Percentiles rank a stretch among this genome's conserved stretches.
Conservation (phyloP, 257 asterid genomes). For the Euphrasia confusa region DNA sequence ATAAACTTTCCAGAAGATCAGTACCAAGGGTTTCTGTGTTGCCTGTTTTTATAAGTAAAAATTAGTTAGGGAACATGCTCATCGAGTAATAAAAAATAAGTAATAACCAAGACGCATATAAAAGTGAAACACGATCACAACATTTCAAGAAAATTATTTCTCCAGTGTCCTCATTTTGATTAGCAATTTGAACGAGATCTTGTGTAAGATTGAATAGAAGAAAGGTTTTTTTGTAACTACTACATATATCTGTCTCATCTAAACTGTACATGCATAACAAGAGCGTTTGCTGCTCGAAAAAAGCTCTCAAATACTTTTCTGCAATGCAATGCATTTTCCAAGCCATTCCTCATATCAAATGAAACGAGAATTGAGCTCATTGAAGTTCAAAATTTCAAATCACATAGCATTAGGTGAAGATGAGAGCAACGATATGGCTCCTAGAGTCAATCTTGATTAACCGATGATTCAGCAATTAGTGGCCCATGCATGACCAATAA, state of each 20-base stretch:
- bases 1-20: constrained; percentile 88
- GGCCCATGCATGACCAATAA: not conserved
- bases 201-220: not conserved
- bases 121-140: too few species aligned
- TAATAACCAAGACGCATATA: not conserved
- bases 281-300: not conserved
- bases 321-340: constrained; percentile 6
- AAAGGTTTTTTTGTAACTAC: not conserved
- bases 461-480: constrained; percentile 3
- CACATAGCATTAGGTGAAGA: constrained; percentile 5
- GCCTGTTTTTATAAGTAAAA: constrained; percentile 48
- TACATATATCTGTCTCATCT: too few species aligned
- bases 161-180: not conserved
- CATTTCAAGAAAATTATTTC: not conserved
- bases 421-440: constrained; percentile 3
- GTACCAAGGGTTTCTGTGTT: constrained; percentile 74
- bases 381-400: constrained; percentile 10
- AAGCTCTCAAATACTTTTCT: constrained; percentile 6
- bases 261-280: not conserved
- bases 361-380: not conserved
- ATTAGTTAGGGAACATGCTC: constrained; percentile 12
- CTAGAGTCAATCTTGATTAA: not conserved
- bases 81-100: not conserved
- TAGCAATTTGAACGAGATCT: constrained; percentile 10
- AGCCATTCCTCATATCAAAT: constrained; percentile 12